These are phyloP conservation scores for Pneumocystis murina DNA, from an alignment of 1,139 yeast genomes.

Conservation along the genomic window DNA sequence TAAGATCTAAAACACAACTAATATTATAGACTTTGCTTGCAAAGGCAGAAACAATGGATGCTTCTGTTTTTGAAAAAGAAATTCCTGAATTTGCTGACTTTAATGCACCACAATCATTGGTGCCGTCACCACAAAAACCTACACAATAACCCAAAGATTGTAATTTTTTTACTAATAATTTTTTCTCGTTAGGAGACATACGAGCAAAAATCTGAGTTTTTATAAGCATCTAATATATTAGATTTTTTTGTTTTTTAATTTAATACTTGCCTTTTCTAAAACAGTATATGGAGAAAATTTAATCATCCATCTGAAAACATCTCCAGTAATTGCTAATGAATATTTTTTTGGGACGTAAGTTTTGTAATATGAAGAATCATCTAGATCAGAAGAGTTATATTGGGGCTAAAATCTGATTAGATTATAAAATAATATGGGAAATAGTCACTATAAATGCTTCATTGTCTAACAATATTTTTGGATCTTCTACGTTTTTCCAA, in stretches of 20 bases:
- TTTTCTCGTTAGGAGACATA: conserved; percentile 98
- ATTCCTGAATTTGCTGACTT: conserved; percentile 96
- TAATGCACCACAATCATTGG: conserved; percentile 88
- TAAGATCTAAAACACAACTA: conserved; percentile 79
- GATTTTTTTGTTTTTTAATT: conserved; percentile 14
- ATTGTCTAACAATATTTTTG: conserved; percentile 36
- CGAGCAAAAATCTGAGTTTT: conserved; percentile 75
- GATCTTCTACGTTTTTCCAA: conserved; percentile 30
- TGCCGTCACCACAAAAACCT: conserved; percentile 93
- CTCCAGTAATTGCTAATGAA: conserved; percentile 80
- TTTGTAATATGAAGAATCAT: not conserved
- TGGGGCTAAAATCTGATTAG: not conserved
- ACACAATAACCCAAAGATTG: conserved; percentile 79
- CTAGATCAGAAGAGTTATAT: not conserved
- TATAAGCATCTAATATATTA: conserved; percentile 47
- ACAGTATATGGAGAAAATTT: conserved; percentile 22
- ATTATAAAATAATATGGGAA: not conserved
- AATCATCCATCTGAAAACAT: conserved; percentile 66
- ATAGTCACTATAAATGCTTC: conserved; percentile 32
- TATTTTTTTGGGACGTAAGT: conserved; percentile 27
- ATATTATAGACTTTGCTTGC: conserved; percentile 82
- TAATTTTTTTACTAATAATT: conserved; percentile 77
- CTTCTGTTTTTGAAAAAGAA: conserved; percentile 92
- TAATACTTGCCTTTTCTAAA: not conserved
- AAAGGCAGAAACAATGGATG: conserved; percentile 96